Percentiles rank a stretch among this genome's conserved stretches.
phyloP scores from a whole-genome alignment of 2,329 filamentous ascomycete species.

The Colletotrichum lupini region DNA sequence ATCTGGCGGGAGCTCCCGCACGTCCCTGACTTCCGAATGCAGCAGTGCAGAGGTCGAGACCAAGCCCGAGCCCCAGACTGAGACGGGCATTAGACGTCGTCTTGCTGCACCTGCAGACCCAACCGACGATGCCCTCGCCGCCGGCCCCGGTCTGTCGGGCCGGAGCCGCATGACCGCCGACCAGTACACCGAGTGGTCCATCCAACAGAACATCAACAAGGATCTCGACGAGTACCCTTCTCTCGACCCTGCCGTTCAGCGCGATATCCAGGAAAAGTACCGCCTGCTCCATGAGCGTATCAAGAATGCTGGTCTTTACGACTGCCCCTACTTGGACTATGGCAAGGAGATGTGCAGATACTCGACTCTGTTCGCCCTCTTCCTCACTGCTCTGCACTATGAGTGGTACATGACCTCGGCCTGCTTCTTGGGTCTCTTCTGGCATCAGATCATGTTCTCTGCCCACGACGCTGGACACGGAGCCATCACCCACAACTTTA shows the following conservation, averaged over 20 bases:
- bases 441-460: conserved; percentile 77
- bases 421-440: conserved; percentile 70
- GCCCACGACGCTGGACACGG: conserved; percentile 74
- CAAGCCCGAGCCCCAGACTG: conserved; percentile 5
- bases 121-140: neutral
- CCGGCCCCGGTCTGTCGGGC: conserved; percentile 10
- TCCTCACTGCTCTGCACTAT: conserved; percentile 55
- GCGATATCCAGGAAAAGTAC: conserved; percentile 66
- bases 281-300: conserved; percentile 65
- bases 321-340: conserved; percentile 69
- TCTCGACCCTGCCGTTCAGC: conserved; percentile 64
- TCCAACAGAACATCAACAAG: conserved; percentile 48
- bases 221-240: conserved; percentile 60
- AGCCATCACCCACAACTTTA: conserved; percentile 70
- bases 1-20: conserved; percentile 33
- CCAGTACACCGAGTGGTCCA: conserved; percentile 49
- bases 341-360: conserved; percentile 69
- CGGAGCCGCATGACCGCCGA: conserved; percentile 33
- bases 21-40: conserved; percentile 35
- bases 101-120: conserved; percentile 14
- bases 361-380: conserved; percentile 58
- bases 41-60: conserved; percentile 26
- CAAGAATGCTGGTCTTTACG: conserved; percentile 66
- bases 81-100: conserved; percentile 27
- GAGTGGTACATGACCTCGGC: conserved; percentile 70